These are phyloP conservation scores for Cercospora citrullina DNA, from an alignment of 2,329 filamentous ascomycete genomes.

Conservation along the genomic window DNA sequence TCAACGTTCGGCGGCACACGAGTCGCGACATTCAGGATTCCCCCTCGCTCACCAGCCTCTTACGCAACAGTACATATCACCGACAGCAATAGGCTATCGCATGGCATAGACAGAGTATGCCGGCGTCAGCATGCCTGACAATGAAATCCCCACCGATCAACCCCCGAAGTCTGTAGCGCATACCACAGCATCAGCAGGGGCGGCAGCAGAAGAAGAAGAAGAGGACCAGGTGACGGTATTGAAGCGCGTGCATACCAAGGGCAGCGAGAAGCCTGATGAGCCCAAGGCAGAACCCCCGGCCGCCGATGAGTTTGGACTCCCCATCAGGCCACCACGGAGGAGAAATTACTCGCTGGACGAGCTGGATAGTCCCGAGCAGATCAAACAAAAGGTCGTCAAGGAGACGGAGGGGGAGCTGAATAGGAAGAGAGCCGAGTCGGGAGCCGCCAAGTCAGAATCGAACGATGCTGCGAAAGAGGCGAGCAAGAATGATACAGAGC, in stretches of 20 bases:
- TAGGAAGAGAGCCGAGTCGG: conserved; percentile 2
- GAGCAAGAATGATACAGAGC: background rate
- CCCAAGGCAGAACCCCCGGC: conserved; percentile 31
- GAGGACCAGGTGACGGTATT: conserved; percentile 17
- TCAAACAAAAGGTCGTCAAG: conserved; percentile 23
- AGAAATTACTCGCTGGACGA: conserved; percentile 30
- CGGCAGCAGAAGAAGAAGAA: background rate
- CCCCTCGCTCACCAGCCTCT: background rate
- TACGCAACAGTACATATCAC: background rate
- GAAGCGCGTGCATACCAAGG: conserved; percentile 23
- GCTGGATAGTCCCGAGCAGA: conserved; percentile 30
- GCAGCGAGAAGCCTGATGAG: conserved; percentile 24
- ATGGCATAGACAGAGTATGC: background rate
- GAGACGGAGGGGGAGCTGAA: conserved; percentile 25
- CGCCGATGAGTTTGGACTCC: conserved; percentile 43
- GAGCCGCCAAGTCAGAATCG: background rate
- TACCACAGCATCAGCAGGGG: background rate
- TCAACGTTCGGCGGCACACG: background rate
- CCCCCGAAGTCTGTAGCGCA: background rate
- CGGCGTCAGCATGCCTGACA: conserved; percentile 21
- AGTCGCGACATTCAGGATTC: background rate
- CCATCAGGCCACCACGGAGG: conserved; percentile 36
- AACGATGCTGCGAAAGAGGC: conserved; percentile 7
- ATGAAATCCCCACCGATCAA: conserved; percentile 13
- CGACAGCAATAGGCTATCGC: background rate